Base-by-base conservation (phyloP, 2,329 filamentous ascomycete genomes). In the Xylariaceae sp. region DNA sequence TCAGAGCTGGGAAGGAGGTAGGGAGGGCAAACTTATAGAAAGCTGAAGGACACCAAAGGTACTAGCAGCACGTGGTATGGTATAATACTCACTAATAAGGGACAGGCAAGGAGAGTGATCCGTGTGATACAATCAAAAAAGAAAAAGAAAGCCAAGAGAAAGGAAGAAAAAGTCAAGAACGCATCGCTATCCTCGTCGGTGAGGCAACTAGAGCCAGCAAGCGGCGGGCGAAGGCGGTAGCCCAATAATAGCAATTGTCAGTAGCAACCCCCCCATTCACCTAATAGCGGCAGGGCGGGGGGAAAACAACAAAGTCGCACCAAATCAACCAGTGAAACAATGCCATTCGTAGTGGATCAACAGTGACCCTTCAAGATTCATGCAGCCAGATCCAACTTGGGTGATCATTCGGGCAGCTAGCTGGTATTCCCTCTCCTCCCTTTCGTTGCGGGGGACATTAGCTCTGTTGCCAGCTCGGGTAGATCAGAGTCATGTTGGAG, bases 321-420 rank as follows among this genome's bases (percentile, higher is more conserved):
- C 50, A 45, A 50, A 53, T 51, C 50, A 50, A 48, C 46, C 39
- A 40, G 11, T 33, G 44, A 48, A 29, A 46, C 45, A 22, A 35
- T 20, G 27, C 20, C 20, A 25, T 32, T 29, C 32, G 45, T 17
- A 38, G 49, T 52, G 50, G 50, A 48, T 50, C 50, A 36, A 32
- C 27, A 32, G 12, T 36, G 36, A 39, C 39, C 34, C 14, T 36
- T 11, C 10, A 11, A 19, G 11, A 36, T 36, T 36, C 34, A 36
- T 36, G 34, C 34, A 36, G 34, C 16, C 33, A 17, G 6, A 7
- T 17, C 34, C 14, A 16, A 5, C 11, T 4, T 36, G 27, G 12
- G 12, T 32, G 27, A 32, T 8, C 27, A 32, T 32, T 32, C 16
- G 12, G 27, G 27, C 12, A 32, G 27, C 27, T 32, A 32, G 4